Evolutionary conservation across 805 yeast species (phyloP).

Genomic region (Candida germanica): DNA sequence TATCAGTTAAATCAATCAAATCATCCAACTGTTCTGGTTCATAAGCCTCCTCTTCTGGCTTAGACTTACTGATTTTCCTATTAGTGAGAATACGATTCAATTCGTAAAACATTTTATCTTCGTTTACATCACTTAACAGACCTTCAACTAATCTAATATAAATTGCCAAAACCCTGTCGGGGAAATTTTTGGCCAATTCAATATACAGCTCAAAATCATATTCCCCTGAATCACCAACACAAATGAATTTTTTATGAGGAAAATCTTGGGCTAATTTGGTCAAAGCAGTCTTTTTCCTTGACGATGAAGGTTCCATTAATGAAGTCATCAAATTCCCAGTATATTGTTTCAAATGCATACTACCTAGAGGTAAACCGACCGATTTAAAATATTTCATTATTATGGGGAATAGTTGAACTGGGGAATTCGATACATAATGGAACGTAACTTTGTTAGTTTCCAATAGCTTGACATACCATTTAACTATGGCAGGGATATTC

Average conservation of each 20-base stretch:
- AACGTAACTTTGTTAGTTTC: constrained; percentile 51
- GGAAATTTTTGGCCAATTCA: constrained; percentile 59
- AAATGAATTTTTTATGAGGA: constrained; percentile 70
- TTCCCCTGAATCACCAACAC: constrained; percentile 96
- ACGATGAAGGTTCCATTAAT: constrained; percentile 81
- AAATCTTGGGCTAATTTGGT: constrained; percentile 66
- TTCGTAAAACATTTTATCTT: constrained; percentile 29
- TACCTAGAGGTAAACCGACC: constrained; percentile 69
- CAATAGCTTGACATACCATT: constrained; percentile 62
- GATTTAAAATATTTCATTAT: constrained; percentile 54
- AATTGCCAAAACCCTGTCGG: constrained; percentile 66
- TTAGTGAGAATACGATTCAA: constrained; percentile 21
- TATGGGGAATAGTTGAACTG: constrained; percentile 78
- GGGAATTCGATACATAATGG: constrained; percentile 94
- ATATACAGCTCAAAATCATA: constrained; percentile 90
- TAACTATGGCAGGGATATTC: constrained; percentile 68
- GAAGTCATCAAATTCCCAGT: constrained; percentile 78
- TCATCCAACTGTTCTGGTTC: constrained; percentile 21
- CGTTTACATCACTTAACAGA: constrained; percentile 60
- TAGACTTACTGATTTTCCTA: constrained; percentile 5
- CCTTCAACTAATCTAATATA: constrained; percentile 75
- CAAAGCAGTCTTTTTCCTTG: constrained; percentile 69
- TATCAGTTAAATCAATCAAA: constrained; percentile 38
- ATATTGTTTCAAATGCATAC: constrained; percentile 85
- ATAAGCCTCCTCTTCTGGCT: constrained; percentile 9